phyloP scores from a whole-genome alignment of 306 rosid species.

The Leucaena leucocephala region DNA sequence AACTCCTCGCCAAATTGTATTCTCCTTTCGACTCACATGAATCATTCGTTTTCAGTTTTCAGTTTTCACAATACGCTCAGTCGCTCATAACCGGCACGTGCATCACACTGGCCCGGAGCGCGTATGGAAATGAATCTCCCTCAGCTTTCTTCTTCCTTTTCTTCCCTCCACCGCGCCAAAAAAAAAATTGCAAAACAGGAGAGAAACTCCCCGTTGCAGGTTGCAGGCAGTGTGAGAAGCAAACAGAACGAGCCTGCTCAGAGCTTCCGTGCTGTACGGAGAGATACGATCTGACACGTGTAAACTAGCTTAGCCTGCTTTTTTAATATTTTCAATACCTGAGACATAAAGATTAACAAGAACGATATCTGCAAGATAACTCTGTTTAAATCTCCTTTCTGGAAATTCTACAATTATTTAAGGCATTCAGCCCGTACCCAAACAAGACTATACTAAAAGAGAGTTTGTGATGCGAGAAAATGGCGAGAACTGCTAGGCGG shows the following conservation, averaged over 20 bases:
- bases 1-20: not conserved
- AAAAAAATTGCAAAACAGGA: not conserved
- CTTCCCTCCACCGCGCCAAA: not conserved
- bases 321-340: not conserved
- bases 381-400: not conserved
- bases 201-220: not conserved
- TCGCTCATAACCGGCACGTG: not conserved
- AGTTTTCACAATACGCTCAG: not conserved
- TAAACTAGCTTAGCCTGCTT: not conserved
- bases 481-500: not conserved
- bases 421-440: not conserved
- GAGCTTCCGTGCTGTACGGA: constrained; percentile 6
- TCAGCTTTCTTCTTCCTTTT: not conserved
- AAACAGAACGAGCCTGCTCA: not conserved
- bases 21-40: not conserved
- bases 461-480: not conserved
- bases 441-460: not conserved
- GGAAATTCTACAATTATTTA: not conserved
- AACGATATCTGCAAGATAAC: not conserved
- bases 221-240: constrained; percentile 1
- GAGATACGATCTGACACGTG: not conserved
- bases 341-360: not conserved
- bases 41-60: no score
- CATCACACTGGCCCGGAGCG: not conserved
- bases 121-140: not conserved